Evolutionary conservation across 1,284 basidiomycete genomes (phyloP), one percentile per base, ranked within the genome.

Genomic region (Lignosus rhinocerotis): DNA sequence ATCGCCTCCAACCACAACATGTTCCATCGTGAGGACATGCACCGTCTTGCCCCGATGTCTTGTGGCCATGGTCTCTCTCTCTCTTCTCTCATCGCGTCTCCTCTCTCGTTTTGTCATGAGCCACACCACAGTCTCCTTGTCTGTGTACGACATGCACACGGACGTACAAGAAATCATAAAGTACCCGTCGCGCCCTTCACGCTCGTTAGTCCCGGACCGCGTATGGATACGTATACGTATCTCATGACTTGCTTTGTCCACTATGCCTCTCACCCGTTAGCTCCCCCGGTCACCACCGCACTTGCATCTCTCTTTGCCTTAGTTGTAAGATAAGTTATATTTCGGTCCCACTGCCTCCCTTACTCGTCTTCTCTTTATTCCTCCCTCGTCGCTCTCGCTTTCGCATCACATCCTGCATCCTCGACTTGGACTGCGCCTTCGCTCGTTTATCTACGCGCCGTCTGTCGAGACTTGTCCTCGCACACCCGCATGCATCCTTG

Each of bases 301-400:
- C 46, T 57, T 55, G 46, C 48, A 47, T 56, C 52, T 60, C 45
- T n/a, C 14, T 25, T 30, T 33, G 39, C 17, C 25, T 25, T 19
- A 17, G 21, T 41, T 62, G 61, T 62, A 62, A 36, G 55, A 55
- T 63, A 57, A 51, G 38, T 53, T 51, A 51, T 59, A 57, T 62
- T 62, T 63, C 57, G 59, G 53, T 16, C 11, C 2, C 7, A 41
- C 33, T 56, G 31, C 64, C 42, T 38, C 38, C 14, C 32, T 25
- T 32, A 21, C 50, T 12, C 11, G 38, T 41, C 39, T 49, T 60
- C 49, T 49, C 51, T 53, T 61, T 53, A 58, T 58, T 62, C 61
- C 59, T 60, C 57, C 55, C 33, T 55, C 58, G 52, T 51, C 65
- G 65, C 59, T 53, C 62, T 65, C 58, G 61, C 62, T 63, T 65